Evolutionary conservation across 2,329 filamentous ascomycete genomes (phyloP).

Genomic region (Venturiaceae sp.): DNA sequence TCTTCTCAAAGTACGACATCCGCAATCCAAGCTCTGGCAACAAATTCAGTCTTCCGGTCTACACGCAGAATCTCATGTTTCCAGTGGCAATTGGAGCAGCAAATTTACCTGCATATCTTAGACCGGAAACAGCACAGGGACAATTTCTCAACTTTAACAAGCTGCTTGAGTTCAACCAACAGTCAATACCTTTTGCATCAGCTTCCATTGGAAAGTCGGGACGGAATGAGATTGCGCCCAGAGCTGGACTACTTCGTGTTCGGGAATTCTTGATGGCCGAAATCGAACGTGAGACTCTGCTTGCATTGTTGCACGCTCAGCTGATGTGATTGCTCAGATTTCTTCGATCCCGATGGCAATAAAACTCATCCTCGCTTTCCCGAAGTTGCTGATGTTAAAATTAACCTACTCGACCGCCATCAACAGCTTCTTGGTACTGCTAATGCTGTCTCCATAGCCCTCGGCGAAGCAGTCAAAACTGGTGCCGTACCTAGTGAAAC

Average conservation of each 20-base stretch:
- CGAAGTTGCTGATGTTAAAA: conserved; percentile 73
- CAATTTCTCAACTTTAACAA: conserved; percentile 97
- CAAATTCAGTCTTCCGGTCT: conserved; percentile 68
- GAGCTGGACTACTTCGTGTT: conserved; percentile 82
- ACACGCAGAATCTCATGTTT: conserved; percentile 99
- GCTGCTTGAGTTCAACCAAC: conserved; percentile 91
- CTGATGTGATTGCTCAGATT: no score
- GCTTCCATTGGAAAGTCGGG: conserved; percentile 97
- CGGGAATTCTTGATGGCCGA: conserved; percentile 92
- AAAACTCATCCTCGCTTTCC: conserved; percentile 90
- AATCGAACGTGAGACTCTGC: no score
- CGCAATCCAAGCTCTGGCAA: conserved; percentile 74
- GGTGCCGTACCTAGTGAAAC: conserved; percentile 94
- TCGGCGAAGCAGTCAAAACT: conserved; percentile 76
- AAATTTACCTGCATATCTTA: conserved; percentile 40
- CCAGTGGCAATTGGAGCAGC: conserved; percentile 83
- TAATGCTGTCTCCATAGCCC: conserved; percentile 58
- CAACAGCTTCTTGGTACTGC: conserved; percentile 85
- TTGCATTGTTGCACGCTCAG: no score
- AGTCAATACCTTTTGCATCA: conserved; percentile 91
- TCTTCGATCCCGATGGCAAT: conserved; percentile 84
- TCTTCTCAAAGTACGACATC: conserved; percentile 88
- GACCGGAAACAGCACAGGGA: conserved; percentile 93
- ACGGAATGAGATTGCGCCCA: conserved; percentile 94
- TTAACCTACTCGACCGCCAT: conserved; percentile 74